These are phyloP conservation scores for Aspergillus sp. DNA, from an alignment of 2,329 filamentous ascomycete genomes.

Conservation along the genomic window DNA sequence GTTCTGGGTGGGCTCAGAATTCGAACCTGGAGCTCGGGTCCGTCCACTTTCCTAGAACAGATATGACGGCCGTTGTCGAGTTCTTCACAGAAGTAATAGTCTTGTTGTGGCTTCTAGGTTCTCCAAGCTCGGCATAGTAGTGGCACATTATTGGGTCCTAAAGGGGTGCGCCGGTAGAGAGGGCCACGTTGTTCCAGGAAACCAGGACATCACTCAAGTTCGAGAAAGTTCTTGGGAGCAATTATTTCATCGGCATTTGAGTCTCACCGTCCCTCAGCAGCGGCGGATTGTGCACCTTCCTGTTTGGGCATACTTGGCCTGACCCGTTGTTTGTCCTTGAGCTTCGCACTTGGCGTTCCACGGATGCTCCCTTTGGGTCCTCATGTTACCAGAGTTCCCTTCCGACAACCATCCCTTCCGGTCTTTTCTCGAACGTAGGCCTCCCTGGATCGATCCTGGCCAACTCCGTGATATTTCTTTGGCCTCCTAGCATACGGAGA, in stretches of 20 bases:
- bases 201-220: neutral
- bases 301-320: neutral
- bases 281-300: neutral
- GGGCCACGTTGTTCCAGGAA: neutral
- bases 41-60: constrained; percentile 17
- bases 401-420: neutral
- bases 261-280: neutral
- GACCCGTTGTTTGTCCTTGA: neutral
- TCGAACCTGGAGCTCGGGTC: neutral
- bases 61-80: constrained; percentile 15
- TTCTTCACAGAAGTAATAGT: constrained; percentile 8
- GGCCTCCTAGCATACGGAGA: neutral
- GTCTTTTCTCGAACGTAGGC: neutral
- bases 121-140: neutral
- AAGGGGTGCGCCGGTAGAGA: neutral
- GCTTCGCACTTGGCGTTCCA: neutral
- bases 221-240: neutral
- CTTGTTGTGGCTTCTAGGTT: neutral
- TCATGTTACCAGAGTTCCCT: too few species aligned
- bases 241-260: neutral
- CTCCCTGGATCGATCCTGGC: neutral
- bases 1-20: neutral
- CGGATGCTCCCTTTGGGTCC: neutral
- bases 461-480: neutral
- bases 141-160: neutral